Conservation (phyloP, 768 basidiomycete genomes). For the Udeniomyces megalosporus region DNA sequence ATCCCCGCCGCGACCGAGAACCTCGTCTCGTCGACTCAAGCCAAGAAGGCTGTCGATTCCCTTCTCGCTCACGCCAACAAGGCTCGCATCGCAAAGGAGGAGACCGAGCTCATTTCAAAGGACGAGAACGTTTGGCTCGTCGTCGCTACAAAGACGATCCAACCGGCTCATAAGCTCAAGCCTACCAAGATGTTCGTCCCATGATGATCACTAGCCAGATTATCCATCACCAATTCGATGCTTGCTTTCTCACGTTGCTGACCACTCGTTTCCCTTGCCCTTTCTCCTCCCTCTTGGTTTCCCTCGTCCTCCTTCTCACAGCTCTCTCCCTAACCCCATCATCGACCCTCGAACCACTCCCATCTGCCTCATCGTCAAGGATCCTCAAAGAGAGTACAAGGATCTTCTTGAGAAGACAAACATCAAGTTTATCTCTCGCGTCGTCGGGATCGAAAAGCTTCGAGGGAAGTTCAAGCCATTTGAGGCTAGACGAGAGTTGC, state of each 20-base stretch:
- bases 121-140: conserved; percentile 83
- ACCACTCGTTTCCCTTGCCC: background rate
- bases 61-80: conserved; percentile 56
- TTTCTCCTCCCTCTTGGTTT: background rate
- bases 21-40: conserved; percentile 37
- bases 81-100: conserved; percentile 46
- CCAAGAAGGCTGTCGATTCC: conserved; percentile 59
- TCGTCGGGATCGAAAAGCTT: conserved; percentile 78
- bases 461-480: conserved; percentile 57
- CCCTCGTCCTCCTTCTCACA: conserved; percentile 20
- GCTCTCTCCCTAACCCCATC: conserved; percentile 62
- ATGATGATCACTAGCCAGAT: too few species aligned
- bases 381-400: conserved; percentile 92
- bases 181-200: conserved; percentile 62
- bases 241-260: background rate
- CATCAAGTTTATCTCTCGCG: conserved; percentile 78
- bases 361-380: conserved; percentile 84
- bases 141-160: conserved; percentile 68
- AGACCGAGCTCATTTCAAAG: conserved; percentile 58
- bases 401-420: conserved; percentile 59
- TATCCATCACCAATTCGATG: background rate
- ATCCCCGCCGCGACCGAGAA: background rate
- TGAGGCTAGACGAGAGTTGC: conserved; percentile 47
- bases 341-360: conserved; percentile 65
- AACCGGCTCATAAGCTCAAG: conserved; percentile 56